Evolutionary conservation across 345 rosid species (phyloP), one percentile per base, ranked within the genome.

Genomic region (Iberis pinnata): DNA sequence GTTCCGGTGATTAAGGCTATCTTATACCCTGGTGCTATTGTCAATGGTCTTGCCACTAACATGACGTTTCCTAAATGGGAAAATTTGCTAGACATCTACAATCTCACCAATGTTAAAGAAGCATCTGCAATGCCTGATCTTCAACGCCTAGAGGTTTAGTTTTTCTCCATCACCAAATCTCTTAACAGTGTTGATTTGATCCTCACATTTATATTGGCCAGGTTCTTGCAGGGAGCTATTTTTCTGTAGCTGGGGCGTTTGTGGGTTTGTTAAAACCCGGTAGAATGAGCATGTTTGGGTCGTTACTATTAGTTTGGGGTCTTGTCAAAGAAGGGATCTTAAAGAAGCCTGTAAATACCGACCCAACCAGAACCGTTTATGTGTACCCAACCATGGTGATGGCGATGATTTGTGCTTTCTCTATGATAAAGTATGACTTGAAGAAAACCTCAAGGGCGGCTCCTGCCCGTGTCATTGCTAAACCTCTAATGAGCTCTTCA

Each of bases 161-260:
- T 57, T 55, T 7, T 6, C 5, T 10, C 11, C 10, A 14, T 59
- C 36, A 4, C 7, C 0, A 58, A 11, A 60, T 17, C 8, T 25
- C 46, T 11, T 35, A 9, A 33, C 42, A 43, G 12, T 22, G 25
- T 29, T 29, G 2, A 25, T 9, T 60, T 48, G 12, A 39, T 40
- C 12, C 49, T 61, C 46, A 16, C 9, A 16, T 24, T 18, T 54
- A 8, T 36, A n/a, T 42, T 42, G 18, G 42, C 9, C 84, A 90
- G 98, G 89, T 90, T 68, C 95, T 87, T 42, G 92, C 92, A 0
- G 89, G 98, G 70, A 90, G 96, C 73, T 84, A 90, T 72, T 90
- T 87, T 56, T 70, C 80, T 56, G 95, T 90, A 54, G 95, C 96
- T 20, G 95, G 96, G 53, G 88, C 95, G 12, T 70, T 87, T 37